Evolutionary conservation across 805 yeast genomes (phyloP).

Genomic region (Kuraishia ogatae): DNA sequence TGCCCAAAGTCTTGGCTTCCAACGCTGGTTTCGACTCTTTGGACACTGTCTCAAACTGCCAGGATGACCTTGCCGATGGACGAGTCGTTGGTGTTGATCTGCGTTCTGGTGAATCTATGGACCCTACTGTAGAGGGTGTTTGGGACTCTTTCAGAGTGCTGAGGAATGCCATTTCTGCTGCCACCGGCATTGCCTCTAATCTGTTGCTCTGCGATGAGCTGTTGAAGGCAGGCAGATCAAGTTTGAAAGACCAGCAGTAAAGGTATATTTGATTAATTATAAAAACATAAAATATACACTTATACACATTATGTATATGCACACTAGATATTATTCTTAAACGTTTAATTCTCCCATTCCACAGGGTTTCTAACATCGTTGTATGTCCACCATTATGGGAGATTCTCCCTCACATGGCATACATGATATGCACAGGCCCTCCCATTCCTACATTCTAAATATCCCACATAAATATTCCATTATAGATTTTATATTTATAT

Average conservation of each 20-base stretch:
- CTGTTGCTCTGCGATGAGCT: constrained; percentile 91
- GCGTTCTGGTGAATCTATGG: constrained; percentile 89
- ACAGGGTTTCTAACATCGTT: too few relatives aligned
- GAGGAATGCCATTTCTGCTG: constrained; percentile 86
- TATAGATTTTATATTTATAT: too few relatives aligned
- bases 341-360: too few relatives aligned
- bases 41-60: constrained; percentile 81
- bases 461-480: too few relatives aligned
- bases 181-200: constrained; percentile 91
- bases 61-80: constrained; percentile 78
- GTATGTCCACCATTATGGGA: too few relatives aligned
- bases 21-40: constrained; percentile 93
- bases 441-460: too few relatives aligned
- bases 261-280: not conserved
- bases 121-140: constrained; percentile 87
- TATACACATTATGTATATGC: too few relatives aligned
- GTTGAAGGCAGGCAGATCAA: constrained; percentile 92
- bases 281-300: too few relatives aligned
- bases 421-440: too few relatives aligned
- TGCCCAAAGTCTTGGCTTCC: constrained; percentile 87
- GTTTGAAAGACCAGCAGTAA: constrained; percentile 43
- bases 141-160: constrained; percentile 96
- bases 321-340: too few relatives aligned
- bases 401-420: too few relatives aligned
- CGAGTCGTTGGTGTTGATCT: constrained; percentile 87